phyloP scores from a whole-genome alignment of 495 filamentous ascomycete genomes.

The Tetracladium setigerum region DNA sequence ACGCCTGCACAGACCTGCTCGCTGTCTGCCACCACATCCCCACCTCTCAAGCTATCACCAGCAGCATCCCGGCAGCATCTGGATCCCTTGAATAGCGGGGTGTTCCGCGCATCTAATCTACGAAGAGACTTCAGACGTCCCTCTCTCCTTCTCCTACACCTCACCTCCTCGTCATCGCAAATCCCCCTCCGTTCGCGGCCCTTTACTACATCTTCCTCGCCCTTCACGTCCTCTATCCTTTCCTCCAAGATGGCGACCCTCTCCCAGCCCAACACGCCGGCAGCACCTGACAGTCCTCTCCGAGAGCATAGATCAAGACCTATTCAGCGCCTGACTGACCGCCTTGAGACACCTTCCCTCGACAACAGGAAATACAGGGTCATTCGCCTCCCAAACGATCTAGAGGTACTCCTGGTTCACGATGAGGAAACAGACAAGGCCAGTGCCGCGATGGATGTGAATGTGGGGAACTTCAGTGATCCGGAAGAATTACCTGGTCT shows the following conservation, averaged over 20 bases:
- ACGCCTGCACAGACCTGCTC: slow-evolving; percentile 1
- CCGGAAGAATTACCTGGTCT: slow-evolving; percentile 86
- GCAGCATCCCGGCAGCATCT: too few species aligned
- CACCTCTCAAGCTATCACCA: too few species aligned
- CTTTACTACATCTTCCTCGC: too few species aligned
- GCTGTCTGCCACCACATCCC: neutral
- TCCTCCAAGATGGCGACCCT: slow-evolving; percentile 20
- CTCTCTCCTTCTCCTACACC: neutral
- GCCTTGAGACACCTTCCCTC: slow-evolving; percentile 76
- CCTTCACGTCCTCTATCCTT: neutral
- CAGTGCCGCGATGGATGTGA: slow-evolving; percentile 88
- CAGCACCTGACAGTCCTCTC: slow-evolving; percentile 15
- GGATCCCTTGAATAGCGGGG: too few species aligned
- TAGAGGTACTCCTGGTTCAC: slow-evolving; percentile 93
- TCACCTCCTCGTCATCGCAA: slow-evolving; percentile 4
- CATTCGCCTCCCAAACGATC: slow-evolving; percentile 73
- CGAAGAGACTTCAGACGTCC: neutral
- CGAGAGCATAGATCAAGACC: slow-evolving; percentile 19
- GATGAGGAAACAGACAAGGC: slow-evolving; percentile 96
- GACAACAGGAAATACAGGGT: slow-evolving; percentile 89
- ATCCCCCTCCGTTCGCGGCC: neutral
- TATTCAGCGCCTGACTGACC: slow-evolving; percentile 52
- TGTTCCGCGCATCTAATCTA: too few species aligned
- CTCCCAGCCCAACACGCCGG: slow-evolving; percentile 19
- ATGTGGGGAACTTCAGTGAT: slow-evolving; percentile 94